Conservation (phyloP, 208 protist genomes). For the Acanthamoeba sp. region DNA sequence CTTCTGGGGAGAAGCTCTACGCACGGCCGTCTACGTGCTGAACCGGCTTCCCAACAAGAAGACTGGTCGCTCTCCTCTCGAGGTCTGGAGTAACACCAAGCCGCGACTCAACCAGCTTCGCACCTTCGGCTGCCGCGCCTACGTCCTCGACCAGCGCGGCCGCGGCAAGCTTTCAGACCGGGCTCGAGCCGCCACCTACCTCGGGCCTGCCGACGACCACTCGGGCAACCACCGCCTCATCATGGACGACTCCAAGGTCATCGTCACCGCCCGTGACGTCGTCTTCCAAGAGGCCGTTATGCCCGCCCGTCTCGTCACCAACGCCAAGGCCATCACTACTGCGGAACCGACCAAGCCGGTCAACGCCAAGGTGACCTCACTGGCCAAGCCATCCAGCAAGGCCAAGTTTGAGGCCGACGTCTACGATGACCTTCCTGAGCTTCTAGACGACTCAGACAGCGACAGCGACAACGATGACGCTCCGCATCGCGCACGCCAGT, state of each 20-base stretch:
- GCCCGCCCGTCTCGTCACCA: background rate
- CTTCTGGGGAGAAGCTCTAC: background rate
- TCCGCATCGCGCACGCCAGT: too few relatives aligned
- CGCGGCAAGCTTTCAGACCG: slow-evolving; percentile 32
- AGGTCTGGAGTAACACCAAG: background rate
- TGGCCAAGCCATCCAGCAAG: background rate
- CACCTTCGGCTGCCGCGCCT: slow-evolving; percentile 32
- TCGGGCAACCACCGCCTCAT: slow-evolving; percentile 26
- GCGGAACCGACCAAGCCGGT: too few relatives aligned
- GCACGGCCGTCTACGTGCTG: background rate
- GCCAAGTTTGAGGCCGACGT: background rate
- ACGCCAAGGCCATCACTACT: background rate
- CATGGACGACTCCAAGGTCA: slow-evolving; percentile 1
- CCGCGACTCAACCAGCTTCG: background rate
- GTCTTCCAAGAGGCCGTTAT: slow-evolving; percentile 21
- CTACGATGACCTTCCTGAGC: too few relatives aligned
- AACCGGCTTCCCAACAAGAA: background rate
- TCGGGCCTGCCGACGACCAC: slow-evolving; percentile 16
- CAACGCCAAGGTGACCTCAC: too few relatives aligned
- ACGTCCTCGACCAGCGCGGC: slow-evolving; percentile 7
- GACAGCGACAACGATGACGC: too few relatives aligned
- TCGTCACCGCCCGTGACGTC: background rate
- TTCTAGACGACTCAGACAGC: too few relatives aligned
- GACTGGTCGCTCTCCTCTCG: background rate
- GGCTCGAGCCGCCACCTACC: slow-evolving; percentile 30